Base-by-base conservation (phyloP, 352 stramenopile species). In the Pythium guiyangense region DNA sequence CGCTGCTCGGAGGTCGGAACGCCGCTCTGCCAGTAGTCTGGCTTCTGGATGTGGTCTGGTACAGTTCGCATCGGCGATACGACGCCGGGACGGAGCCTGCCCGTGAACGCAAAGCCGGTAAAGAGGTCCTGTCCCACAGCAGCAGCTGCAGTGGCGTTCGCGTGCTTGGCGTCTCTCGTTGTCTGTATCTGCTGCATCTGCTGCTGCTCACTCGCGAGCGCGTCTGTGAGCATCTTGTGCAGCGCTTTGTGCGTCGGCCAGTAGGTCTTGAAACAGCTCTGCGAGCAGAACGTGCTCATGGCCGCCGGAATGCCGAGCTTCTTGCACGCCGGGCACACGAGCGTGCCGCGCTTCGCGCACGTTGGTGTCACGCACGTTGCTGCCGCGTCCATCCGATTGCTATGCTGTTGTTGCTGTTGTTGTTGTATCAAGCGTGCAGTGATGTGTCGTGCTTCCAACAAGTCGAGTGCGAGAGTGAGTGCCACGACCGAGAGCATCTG, bases 221-320 rank as follows among this genome's bases (percentile, higher is more conserved):
- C 89, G 62, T 97, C 71, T 56, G 97, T 95, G 51, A 96, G 94
- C 59, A 98, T 85, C 58, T 94, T 95, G 84, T 99, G 97, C 47
- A 98, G 78, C 65, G 84, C 73, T 72, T 99, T 99, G 82, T 99
- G 96, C 45, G 81, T 71, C 18, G 70, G 66, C 84, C 97, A 99
- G 73, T 98, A 96, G 34, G 64, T 65, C 72, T 98, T 98, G 73
- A 98, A n/a, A n/a, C n/a, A n/a, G n/a, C n/a, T n/a, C n/a, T n/a
- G n/a, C n/a, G n/a, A n/a, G n/a, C n/a, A n/a, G 73, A 98, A 98
- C 34, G 72, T 86, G 73, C 80, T 92, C 72, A 90, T n/a, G n/a
- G n/a, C n/a, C n/a, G n/a, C n/a, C n/a, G n/a, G n/a, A n/a, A n/a
- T n/a, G n/a, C n/a, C n/a, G n/a, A n/a, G n/a, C n/a, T n/a, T n/a